Evolutionary conservation across 148 eudicot species (phyloP), one percentile per base, ranked within the genome.

Genomic region (Vaccinium myrtillus): DNA sequence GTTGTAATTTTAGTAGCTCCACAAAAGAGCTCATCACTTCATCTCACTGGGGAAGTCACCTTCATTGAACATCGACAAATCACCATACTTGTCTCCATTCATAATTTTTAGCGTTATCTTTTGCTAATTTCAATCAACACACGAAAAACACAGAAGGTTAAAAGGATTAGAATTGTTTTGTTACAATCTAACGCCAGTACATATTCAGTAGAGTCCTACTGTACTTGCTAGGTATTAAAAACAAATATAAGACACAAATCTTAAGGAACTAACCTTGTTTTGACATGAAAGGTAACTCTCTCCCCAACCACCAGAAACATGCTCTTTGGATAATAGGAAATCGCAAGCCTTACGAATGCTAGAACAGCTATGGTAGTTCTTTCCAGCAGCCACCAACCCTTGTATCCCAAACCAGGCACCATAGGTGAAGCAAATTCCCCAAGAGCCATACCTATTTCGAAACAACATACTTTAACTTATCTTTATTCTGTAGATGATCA

Each of bases 371-470:
- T 88, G 77, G 65, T 89, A 94, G 87, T 56, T 92, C 88, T 86
- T 90, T 79, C 96, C 98, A 81, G 96, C 92, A 67, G 95, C 94
- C 65, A 92, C 86, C 85, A 95, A 85, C 43, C 96, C 98, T 86
- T 92, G 89, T 61, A 95, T 76, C 70, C 98, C 98, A 88, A 94
- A 95, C 98, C 98, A 95, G 80, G 91, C 90, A 50, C 94, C 98
- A 87, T 95, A 95, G 14, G 98, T 94, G 88, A 93, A 95, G 92
- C 98, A 95, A 87, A 95, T 94, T 50, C 90, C 98, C 98, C 98
- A 95, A 49, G 96, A 95, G 51, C 98, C 98, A 88, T 95, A 95
- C 98, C 98, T 95, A 81, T 23, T 81, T 23, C 83, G 58, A 56
- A 84, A 36, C 70, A 63, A 76, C 48, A 85, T 12, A 80, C 63